These are phyloP conservation scores for Cladophialophora exuberans DNA, from an alignment of 2,329 filamentous ascomycete species.

Conservation along the genomic window DNA sequence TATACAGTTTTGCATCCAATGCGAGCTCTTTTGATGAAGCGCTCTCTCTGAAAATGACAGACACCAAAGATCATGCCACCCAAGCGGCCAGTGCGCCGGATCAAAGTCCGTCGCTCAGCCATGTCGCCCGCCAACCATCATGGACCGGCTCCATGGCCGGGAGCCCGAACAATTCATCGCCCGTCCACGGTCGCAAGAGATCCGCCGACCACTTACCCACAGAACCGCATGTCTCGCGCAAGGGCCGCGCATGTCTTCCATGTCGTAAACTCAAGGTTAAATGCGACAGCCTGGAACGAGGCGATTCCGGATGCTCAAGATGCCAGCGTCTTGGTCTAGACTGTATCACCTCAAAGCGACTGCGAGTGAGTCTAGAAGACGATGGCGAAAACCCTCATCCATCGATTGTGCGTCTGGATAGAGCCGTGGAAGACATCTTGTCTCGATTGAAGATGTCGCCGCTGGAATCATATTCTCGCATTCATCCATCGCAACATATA, in stretches of 20 bases:
- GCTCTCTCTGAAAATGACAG: constrained; percentile 9
- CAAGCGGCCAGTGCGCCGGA: constrained; percentile 13
- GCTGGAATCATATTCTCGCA: constrained; percentile 27
- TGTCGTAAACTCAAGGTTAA: constrained; percentile 35
- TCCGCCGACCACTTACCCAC: constrained; percentile 28
- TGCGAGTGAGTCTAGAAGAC: constrained; percentile 31
- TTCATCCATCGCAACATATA: constrained; percentile 11
- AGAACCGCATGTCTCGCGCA: constrained; percentile 30
- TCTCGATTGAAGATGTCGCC: constrained; percentile 30
- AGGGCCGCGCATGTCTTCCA: constrained; percentile 33
- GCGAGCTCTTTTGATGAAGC: not conserved
- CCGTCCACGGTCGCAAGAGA: constrained; percentile 24
- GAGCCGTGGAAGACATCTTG: constrained; percentile 33
- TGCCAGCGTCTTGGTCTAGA: constrained; percentile 33
- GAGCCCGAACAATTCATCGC: constrained; percentile 7
- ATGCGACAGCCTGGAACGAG: constrained; percentile 33
- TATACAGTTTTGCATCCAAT: not conserved
- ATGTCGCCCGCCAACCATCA: constrained; percentile 19
- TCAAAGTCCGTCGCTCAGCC: constrained; percentile 16
- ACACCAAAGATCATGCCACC: constrained; percentile 12
- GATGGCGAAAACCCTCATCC: constrained; percentile 31
- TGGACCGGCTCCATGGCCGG: constrained; percentile 22
- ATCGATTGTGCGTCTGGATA: constrained; percentile 29
- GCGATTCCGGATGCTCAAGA: constrained; percentile 32
- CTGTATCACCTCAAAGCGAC: constrained; percentile 32